These are phyloP conservation scores for Tolypocladium nubicola DNA, from an alignment of 2,329 filamentous ascomycete species.

Conservation along the genomic window DNA sequence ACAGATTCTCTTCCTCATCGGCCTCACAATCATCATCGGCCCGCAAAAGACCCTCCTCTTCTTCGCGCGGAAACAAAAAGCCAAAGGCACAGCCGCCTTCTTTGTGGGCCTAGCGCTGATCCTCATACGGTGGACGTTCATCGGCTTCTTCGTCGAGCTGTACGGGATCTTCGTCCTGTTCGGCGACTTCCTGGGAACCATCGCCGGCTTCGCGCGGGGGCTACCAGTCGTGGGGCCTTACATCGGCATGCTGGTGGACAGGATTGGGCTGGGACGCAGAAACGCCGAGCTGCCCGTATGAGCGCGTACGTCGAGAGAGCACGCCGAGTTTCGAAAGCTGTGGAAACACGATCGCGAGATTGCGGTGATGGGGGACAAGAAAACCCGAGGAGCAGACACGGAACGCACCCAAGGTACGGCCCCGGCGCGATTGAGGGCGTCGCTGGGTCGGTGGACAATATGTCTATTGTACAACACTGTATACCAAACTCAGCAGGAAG, in stretches of 20 bases:
- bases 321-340: neutral
- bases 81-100: slow-evolving; percentile 85
- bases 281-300: slow-evolving; percentile 72
- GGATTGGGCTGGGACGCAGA: slow-evolving; percentile 55
- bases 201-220: slow-evolving; percentile 76
- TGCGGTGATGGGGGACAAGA: neutral
- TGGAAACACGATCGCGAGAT: neutral
- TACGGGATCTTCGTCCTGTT: slow-evolving; percentile 93
- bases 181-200: slow-evolving; percentile 91
- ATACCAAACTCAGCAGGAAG: neutral
- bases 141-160: slow-evolving; percentile 81
- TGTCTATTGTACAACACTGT: neutral
- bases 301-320: slow-evolving; percentile 10
- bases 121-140: slow-evolving; percentile 77
- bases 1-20: slow-evolving; percentile 94
- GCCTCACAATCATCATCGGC: slow-evolving; percentile 91
- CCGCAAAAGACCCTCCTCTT: slow-evolving; percentile 83
- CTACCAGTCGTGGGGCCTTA: slow-evolving; percentile 81
- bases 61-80: slow-evolving; percentile 89
- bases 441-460: neutral
- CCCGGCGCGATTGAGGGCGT: neutral
- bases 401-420: neutral
- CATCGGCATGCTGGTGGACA: slow-evolving; percentile 64
- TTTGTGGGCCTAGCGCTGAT: slow-evolving; percentile 75
- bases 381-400: neutral